Evolutionary conservation across 805 yeast species (phyloP).

Genomic region (Tetrapisispora iriomotensis): DNA sequence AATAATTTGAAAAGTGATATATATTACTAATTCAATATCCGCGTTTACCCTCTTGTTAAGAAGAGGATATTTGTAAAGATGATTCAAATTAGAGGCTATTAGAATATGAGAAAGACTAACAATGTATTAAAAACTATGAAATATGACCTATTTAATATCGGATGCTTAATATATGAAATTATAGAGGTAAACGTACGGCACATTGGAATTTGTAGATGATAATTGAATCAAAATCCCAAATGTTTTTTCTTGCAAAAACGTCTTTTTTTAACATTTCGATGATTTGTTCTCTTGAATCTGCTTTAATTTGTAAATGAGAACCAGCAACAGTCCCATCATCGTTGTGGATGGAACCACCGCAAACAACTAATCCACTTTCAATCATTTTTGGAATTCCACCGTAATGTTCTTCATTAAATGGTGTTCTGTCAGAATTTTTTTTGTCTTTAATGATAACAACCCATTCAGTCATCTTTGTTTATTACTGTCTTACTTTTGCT

Average conservation of each 20-base stretch:
- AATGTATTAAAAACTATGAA: no score
- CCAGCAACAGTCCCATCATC: conserved; percentile 46
- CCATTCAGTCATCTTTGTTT: conserved; percentile 44
- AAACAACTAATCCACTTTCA: conserved; percentile 36
- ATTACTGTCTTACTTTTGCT: neutral
- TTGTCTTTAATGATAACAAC: conserved; percentile 61
- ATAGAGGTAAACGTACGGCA: conserved; percentile 34
- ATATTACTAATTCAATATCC: no score
- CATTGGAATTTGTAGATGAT: conserved; percentile 46
- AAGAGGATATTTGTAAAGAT: no score
- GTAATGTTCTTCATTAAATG: conserved; percentile 44
- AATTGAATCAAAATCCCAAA: conserved; percentile 66
- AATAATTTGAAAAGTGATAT: no score
- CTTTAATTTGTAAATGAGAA: conserved; percentile 51
- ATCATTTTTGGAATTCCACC: conserved; percentile 37
- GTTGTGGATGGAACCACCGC: conserved; percentile 44
- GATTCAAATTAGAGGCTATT: no score
- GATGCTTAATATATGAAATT: neutral
- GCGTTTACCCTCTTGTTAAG: no score
- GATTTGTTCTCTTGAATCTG: conserved; percentile 57
- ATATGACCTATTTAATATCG: neutral
- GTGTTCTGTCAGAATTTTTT: conserved; percentile 50
- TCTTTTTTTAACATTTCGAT: conserved; percentile 55
- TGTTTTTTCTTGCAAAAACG: conserved; percentile 50
- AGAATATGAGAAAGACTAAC: no score